Base-by-base conservation (phyloP, 176 grass and related monocot genomes). In the barley (Hordeum vulgare) region DNA sequence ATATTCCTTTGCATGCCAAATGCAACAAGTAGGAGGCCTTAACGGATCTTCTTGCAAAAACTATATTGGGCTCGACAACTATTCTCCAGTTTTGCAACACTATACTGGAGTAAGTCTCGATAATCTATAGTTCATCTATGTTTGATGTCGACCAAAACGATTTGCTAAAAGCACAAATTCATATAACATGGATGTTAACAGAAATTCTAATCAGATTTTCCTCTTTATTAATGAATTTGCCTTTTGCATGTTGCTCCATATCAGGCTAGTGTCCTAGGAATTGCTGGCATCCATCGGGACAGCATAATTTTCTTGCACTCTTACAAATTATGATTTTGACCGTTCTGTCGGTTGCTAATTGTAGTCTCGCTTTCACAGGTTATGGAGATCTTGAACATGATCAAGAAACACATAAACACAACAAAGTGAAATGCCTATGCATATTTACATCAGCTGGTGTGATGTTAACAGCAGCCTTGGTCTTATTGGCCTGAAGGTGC, bases 1-100 rank as follows among this genome's bases (percentile, higher is more conserved):
- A 56, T 76, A 49, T 27, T 64, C 27, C 23, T 76, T 83, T 17
- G 64, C 33, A 9, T 62, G 40, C 76, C 59, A 75, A 79, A 39
- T 44, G 23, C 28, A 41, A 27, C 59, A 74, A 75, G 11, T 88
- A 4, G 31, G 91, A 94, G 71, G 56, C 83, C 77, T 87, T 94
- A 62, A 80, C 80, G 8, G 54, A 71, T 86, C 88, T 93, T 83
- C 91, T 94, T 90, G 85, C 86, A 62, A 94, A n/a, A 90, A 87
- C n/a, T 90, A 90, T 53, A 83, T 86, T 59, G 85, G 79, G 39
- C 83, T 94, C 2, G 91, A 94, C 54, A 88, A 90, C 82, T 94
- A 94, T 71, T 90, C 88, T 88, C 91, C 91, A 72, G 85, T 94
- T 42, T 66, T 94, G 57, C 91, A 94, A 65, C 88, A 94, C 75